Conservation (phyloP, 495 filamentous ascomycete species). For the Xeromyces bisporus region DNA sequence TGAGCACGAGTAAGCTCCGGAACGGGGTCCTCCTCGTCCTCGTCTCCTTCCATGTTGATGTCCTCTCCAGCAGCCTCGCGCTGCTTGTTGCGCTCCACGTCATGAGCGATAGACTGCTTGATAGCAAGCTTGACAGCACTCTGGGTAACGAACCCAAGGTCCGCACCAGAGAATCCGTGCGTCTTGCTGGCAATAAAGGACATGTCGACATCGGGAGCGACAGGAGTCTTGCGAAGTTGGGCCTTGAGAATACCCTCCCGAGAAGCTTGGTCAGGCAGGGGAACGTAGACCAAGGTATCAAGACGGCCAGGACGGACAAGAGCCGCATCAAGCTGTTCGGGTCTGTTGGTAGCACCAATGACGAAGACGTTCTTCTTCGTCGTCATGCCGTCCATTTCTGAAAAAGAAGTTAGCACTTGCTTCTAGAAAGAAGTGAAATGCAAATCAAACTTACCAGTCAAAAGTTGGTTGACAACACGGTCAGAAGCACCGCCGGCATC, state of each 20-base stretch:
- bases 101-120: constrained; percentile 81
- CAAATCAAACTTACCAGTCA: constrained; percentile 58
- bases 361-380: constrained; percentile 99
- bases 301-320: constrained; percentile 97
- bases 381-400: constrained; percentile 98
- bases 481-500: constrained; percentile 97
- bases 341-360: constrained; percentile 96
- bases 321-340: constrained; percentile 94
- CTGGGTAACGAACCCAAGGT: constrained; percentile 97
- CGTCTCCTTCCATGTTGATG: constrained; percentile 59
- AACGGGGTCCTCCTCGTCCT: constrained; percentile 79
- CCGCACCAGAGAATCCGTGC: constrained; percentile 97
- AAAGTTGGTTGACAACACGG: constrained; percentile 97
- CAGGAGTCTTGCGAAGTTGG: constrained; percentile 95
- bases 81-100: constrained; percentile 77
- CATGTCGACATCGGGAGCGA: constrained; percentile 72
- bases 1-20: constrained; percentile 88
- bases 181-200: constrained; percentile 90
- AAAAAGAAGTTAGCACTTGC: constrained; percentile 23
- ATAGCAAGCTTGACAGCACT: constrained; percentile 98
- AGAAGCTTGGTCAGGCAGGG: constrained; percentile 76
- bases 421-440: constrained; percentile 1
- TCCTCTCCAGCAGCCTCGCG: constrained; percentile 74
- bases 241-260: constrained; percentile 82
- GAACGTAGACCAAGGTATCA: constrained; percentile 95